Evolutionary conservation across 1,139 yeast genomes (phyloP), one percentile per base, ranked within the genome.

Genomic region (Saccharomyces hybrid): DNA sequence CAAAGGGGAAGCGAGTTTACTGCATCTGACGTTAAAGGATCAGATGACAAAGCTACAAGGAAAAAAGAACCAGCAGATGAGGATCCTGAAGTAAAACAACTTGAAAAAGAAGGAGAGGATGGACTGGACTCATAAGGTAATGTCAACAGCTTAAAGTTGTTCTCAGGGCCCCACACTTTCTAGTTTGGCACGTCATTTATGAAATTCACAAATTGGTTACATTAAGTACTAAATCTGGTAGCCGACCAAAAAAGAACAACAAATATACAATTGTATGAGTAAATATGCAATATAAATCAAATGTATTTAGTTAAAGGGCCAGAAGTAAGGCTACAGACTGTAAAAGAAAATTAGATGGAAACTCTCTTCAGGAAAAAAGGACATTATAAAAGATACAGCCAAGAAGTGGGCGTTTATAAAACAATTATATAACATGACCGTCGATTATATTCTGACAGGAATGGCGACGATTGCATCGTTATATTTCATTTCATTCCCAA

Each of bases 41-140:
- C 25, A n/a, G 53, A 52, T 27, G 16, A 52, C 30, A 47, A 42
- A 47, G n/a, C 14, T 20, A 51, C 51, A 28, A 27, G 32, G 30
- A 30, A 53, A 28, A 20, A 48, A 27, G 50, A 50, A 30, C 26
- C 25, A 30, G n/a, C 23, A n/a, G 38, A 27, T 25, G 50, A 47
- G 14, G 25, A n/a, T 4, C 28, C 30, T n/a, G 34, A 25, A 38
- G 28, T 28, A 9, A 49, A 48, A 34, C 26, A 53, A 20, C 38
- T 49, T 13, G 25, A 32, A 25, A 32, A 44, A n/a, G 11, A 4
- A 5, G 28, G 31, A 27, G 23, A 4, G 11, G 34, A 26, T 3
- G 13, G 31, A 9, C 4, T 16, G 13, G 25, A 38, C 5, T 9
- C 25, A 9, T 38, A 13, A 38, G 23, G 3, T 7, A 2, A 16